Conservation (phyloP, 257 asterid species). For the Plantago major region DNA sequence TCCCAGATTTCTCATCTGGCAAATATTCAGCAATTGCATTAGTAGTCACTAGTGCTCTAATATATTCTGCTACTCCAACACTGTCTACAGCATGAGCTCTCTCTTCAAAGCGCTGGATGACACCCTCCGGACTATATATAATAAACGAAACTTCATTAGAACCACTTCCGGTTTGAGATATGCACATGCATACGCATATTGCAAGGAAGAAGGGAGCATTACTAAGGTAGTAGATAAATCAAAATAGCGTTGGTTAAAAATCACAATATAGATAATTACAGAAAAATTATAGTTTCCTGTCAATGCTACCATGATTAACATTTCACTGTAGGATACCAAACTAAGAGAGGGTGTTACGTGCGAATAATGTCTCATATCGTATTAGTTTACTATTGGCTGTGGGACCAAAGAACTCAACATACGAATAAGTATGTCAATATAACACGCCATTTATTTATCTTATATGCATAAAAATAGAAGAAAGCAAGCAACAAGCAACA, state of each 20-base stretch:
- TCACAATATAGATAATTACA: too few relatives aligned
- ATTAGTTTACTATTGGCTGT: too few relatives aligned
- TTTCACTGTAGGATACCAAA: neutral
- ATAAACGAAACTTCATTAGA: conserved; percentile 22
- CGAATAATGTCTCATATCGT: too few relatives aligned
- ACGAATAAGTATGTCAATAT: too few relatives aligned
- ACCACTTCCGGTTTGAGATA: conserved; percentile 9
- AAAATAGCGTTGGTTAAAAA: neutral
- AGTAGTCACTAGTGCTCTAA: conserved; percentile 83
- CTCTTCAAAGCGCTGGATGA: conserved; percentile 90
- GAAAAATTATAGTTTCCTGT: neutral
- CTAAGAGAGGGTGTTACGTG: neutral
- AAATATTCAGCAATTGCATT: conserved; percentile 76
- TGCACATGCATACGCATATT: neutral
- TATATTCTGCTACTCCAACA: conserved; percentile 85
- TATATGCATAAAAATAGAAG: too few relatives aligned
- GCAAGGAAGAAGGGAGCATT: neutral
- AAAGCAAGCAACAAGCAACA: too few relatives aligned
- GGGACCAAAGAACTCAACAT: too few relatives aligned
- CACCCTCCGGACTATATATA: conserved; percentile 76
- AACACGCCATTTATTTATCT: too few relatives aligned
- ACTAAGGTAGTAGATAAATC: neutral
- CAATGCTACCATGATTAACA: neutral
- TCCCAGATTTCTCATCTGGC: conserved; percentile 95
- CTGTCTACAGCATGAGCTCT: conserved; percentile 89